phyloP scores from a whole-genome alignment of 1,284 basidiomycete genomes.

The Ustilago loliicola region DNA sequence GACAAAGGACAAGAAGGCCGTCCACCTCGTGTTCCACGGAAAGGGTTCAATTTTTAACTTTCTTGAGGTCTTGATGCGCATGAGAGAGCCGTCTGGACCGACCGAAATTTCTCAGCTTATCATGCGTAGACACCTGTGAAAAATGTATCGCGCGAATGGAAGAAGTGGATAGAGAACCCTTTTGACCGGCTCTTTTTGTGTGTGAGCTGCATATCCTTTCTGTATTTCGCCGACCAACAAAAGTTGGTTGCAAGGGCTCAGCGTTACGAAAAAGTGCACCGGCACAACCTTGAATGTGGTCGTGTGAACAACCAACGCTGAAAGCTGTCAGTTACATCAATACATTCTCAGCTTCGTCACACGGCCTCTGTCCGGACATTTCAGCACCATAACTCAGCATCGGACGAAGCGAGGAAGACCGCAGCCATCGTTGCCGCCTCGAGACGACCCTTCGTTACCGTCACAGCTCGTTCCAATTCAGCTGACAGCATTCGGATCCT shows the following conservation, averaged over 20 bases:
- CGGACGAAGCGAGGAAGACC: not conserved
- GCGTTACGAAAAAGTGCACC: no score
- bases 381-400: not conserved
- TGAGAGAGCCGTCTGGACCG: slow-evolving; percentile 8
- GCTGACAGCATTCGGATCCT: slow-evolving; percentile 15
- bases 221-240: slow-evolving; percentile 6
- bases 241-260: not conserved
- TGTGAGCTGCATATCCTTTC: not conserved
- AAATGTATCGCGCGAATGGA: slow-evolving; percentile 38
- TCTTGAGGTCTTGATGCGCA: not conserved
- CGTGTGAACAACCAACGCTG: not conserved
- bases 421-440: not conserved
- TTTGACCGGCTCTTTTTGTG: not conserved
- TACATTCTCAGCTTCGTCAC: not conserved
- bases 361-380: not conserved
- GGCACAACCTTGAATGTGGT: not conserved
- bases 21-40: not conserved
- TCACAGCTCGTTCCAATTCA: not conserved
- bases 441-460: not conserved
- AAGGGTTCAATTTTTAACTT: slow-evolving; percentile 13
- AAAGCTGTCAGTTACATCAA: not conserved
- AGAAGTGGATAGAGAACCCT: slow-evolving; percentile 24
- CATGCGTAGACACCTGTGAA: not conserved
- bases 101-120: slow-evolving; percentile 10
- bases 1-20: not conserved